Evolutionary conservation across 306 rosid genomes (phyloP), one percentile per base, ranked within the genome.

Genomic region (Corylus americana): DNA sequence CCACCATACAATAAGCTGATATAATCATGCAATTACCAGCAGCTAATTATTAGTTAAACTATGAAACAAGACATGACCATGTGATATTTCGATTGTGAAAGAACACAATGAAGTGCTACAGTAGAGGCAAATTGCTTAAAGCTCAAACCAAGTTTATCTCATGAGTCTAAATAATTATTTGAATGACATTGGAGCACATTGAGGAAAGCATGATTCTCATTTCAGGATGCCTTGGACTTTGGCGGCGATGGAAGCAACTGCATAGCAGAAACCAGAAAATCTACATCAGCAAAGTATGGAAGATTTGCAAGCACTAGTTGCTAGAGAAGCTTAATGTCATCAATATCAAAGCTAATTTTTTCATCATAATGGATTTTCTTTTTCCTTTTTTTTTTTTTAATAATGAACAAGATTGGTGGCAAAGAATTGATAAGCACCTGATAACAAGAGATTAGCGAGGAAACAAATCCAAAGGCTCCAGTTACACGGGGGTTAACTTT

Each of bases 401-500:
- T 45, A 4, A 70, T 42, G n/a, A 57, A 18, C 57, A 27, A 74
- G 51, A 13, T 18, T 22, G 20, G 13, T 4, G 70, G 45, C 80
- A 61, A 45, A 44, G 77, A 55, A 71, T 35, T 2, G 58, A 78
- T 74, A 55, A 20, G 79, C 55, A 95, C 99, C 99, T 95, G 99
- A 86, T 93, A 95, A 82, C 99, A 95, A 37, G 99, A 91, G 77
- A 95, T 93, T 64, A 95, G 89, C 67, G 99, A 95, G 83, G 91
- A 55, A 67, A 77, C 88, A 86, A 95, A 93, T 80, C 99, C 99
- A 58, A 95, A 83, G 25, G 91, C 97, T 55, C 99, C 99, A 4
- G 99, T 93, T 16, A 95, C 96, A 12, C 97, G 99, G 0, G 99
- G 93, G 16, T 86, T 95, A 66, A 93, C 87, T 87, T 91, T 95